A percentile compares a stretch with the other conserved stretches of the same genome.
These are phyloP conservation scores for Syncephalis plumigaleata DNA, from an alignment of 371 early-diverging fungal species.

Conservation along the genomic window DNA sequence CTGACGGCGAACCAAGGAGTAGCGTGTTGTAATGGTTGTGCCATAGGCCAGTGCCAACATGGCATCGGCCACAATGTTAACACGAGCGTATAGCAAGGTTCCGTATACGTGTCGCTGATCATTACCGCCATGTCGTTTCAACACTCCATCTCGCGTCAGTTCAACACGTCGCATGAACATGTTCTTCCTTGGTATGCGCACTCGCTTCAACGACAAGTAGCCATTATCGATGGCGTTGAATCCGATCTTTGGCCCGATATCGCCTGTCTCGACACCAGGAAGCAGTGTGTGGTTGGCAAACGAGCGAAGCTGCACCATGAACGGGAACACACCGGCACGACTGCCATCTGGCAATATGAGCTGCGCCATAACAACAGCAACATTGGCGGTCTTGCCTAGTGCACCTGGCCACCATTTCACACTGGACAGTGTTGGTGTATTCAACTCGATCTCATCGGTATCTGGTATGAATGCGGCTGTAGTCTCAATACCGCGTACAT, in stretches of 20 bases:
- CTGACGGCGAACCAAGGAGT: slow-evolving; percentile 63
- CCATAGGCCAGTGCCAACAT: slow-evolving; percentile 44
- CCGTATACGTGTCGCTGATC: slow-evolving; percentile 60
- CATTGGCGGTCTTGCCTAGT: slow-evolving; percentile 70
- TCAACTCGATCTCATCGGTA: slow-evolving; percentile 72
- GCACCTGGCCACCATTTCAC: slow-evolving; percentile 98
- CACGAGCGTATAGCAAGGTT: slow-evolving; percentile 68
- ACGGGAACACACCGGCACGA: slow-evolving; percentile 61
- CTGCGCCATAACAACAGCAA: slow-evolving; percentile 63
- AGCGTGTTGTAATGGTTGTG: slow-evolving; percentile 59
- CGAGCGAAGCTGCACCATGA: slow-evolving; percentile 52
- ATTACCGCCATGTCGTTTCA: slow-evolving; percentile 20
- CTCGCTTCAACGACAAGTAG: slow-evolving; percentile 68
- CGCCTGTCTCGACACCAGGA: slow-evolving; percentile 49
- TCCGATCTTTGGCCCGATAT: slow-evolving; percentile 62
- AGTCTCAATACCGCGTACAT: slow-evolving; percentile 84
- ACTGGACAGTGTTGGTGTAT: slow-evolving; percentile 77
- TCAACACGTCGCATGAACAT: slow-evolving; percentile 89
- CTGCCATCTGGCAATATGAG: slow-evolving; percentile 50
- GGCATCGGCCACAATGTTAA: slow-evolving; percentile 30
- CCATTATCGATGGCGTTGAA: slow-evolving; percentile 73
- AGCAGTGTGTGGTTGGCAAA: slow-evolving; percentile 30
- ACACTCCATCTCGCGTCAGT: slow-evolving; percentile 53
- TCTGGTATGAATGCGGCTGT: slow-evolving; percentile 78
- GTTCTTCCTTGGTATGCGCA: slow-evolving; percentile 59